These are phyloP conservation scores for Botryotinia narcissicola DNA, from an alignment of 2,329 filamentous ascomycete genomes.

Conservation along the genomic window DNA sequence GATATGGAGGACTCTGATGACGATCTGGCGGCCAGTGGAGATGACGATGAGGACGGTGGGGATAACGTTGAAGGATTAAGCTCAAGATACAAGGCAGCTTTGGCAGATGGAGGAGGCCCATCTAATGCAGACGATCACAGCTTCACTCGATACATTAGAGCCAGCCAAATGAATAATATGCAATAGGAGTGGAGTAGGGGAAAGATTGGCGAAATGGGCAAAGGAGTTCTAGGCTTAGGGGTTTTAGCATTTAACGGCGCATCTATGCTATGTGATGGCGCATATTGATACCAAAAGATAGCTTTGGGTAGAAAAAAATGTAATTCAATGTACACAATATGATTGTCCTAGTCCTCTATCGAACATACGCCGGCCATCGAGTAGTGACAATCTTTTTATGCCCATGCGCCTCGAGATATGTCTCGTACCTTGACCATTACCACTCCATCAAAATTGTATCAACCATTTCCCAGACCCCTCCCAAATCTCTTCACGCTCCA, in stretches of 20 bases:
- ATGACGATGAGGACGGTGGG: constrained; percentile 46
- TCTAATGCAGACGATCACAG: constrained; percentile 36
- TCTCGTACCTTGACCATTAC: constrained; percentile 14
- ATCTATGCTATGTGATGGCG: constrained; percentile 30
- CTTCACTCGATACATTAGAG: constrained; percentile 38
- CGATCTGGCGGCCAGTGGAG: constrained; percentile 56
- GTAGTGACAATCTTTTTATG: constrained; percentile 14
- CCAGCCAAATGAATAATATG: constrained; percentile 36
- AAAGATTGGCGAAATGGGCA: constrained; percentile 16
- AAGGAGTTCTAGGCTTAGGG: constrained; percentile 26
- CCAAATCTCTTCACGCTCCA: neutral
- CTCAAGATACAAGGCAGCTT: constrained; percentile 72
- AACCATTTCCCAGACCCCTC: neutral
- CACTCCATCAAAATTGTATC: constrained; percentile 10
- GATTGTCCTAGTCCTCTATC: neutral
- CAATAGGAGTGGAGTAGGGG: constrained; percentile 26
- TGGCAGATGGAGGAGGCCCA: constrained; percentile 54
- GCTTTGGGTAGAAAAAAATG: constrained; percentile 8
- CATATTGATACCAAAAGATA: constrained; percentile 19
- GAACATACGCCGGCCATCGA: constrained; percentile 8
- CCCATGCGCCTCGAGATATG: constrained; percentile 22
- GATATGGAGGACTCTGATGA: constrained; percentile 47
- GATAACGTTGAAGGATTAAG: constrained; percentile 63
- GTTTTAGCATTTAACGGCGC: constrained; percentile 36
- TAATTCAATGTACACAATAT: constrained; percentile 12